Conservation (phyloP, 495 filamentous ascomycete genomes). For the Penicillium steckii region DNA sequence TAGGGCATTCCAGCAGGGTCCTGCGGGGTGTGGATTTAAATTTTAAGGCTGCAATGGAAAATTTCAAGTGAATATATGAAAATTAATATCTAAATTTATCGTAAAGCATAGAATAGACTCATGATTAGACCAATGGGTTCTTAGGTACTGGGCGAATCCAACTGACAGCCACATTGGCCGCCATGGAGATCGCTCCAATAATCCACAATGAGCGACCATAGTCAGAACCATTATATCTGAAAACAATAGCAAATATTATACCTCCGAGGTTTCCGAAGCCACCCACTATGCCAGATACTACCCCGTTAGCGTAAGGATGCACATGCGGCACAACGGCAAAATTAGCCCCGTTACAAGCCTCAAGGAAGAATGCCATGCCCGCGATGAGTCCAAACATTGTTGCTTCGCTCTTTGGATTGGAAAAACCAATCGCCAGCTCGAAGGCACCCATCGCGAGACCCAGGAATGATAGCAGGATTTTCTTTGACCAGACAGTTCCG, state of each 20-base stretch:
- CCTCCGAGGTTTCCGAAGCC: constrained; percentile 83
- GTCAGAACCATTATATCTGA: constrained; percentile 67
- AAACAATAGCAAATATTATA: constrained; percentile 81
- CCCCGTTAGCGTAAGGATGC: constrained; percentile 71
- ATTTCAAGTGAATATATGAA: neutral
- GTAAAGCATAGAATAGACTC: neutral
- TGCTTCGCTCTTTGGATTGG: constrained; percentile 55
- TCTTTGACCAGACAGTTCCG: constrained; percentile 72
- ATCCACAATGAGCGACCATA: constrained; percentile 77
- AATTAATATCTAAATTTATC: neutral
- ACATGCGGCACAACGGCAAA: constrained; percentile 86
- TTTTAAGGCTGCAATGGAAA: neutral
- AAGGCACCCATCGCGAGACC: constrained; percentile 65
- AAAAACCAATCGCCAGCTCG: constrained; percentile 66
- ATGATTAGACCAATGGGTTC: constrained; percentile 17
- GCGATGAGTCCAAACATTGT: constrained; percentile 78
- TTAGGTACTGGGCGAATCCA: constrained; percentile 73
- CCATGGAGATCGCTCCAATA: constrained; percentile 74
- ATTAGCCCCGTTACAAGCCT: constrained; percentile 81
- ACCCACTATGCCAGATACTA: constrained; percentile 75
- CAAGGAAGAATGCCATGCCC: constrained; percentile 75
- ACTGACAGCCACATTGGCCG: constrained; percentile 59
- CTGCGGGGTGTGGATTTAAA: neutral
- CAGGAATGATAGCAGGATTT: constrained; percentile 62
- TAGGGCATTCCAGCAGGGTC: no score